A percentile compares a stretch with the other conserved stretches of the same genome.
phyloP scores from a whole-genome alignment of 495 filamentous ascomycete genomes.

The Corynascus novoguineensis region DNA sequence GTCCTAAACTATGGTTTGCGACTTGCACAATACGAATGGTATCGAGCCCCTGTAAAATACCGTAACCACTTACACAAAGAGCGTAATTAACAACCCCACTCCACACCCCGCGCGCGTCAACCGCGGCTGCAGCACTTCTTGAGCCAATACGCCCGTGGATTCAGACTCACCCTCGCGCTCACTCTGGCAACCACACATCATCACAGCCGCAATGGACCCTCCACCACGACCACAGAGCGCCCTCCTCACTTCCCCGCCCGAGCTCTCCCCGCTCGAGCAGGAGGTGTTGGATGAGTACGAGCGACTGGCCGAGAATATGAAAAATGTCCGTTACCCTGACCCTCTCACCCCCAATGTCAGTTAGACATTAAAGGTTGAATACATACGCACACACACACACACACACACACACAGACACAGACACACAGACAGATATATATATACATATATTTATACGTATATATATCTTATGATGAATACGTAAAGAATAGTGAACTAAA shows the following conservation, averaged over 20 bases:
- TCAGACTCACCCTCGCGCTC: neutral
- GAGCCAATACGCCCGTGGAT: neutral
- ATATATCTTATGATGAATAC: too few relatives aligned
- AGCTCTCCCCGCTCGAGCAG: slow-evolving; percentile 77
- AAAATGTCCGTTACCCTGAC: slow-evolving; percentile 58
- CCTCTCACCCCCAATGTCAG: slow-evolving; percentile 15
- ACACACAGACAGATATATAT: too few relatives aligned
- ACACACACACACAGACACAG: too few relatives aligned
- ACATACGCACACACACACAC: too few relatives aligned
- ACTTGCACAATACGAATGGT: slow-evolving; percentile 15
- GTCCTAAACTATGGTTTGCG: too few relatives aligned
- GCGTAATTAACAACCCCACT: too few relatives aligned
- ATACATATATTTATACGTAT: too few relatives aligned
- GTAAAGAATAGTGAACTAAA: neutral
- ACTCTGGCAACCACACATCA: neutral
- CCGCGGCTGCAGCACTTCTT: neutral
- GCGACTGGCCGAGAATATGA: slow-evolving; percentile 81
- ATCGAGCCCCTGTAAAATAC: slow-evolving; percentile 8
- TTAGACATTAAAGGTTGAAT: too few relatives aligned
- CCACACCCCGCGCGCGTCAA: neutral
- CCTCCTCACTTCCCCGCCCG: slow-evolving; percentile 37
- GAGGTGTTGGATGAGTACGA: slow-evolving; percentile 93
- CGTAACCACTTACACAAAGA: neutral
- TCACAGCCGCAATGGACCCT: slow-evolving; percentile 25
- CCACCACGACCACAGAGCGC: slow-evolving; percentile 14